These are phyloP conservation scores for Chaetomiaceae sp. DNA, from an alignment of 2,329 filamentous ascomycete genomes.

Conservation along the genomic window DNA sequence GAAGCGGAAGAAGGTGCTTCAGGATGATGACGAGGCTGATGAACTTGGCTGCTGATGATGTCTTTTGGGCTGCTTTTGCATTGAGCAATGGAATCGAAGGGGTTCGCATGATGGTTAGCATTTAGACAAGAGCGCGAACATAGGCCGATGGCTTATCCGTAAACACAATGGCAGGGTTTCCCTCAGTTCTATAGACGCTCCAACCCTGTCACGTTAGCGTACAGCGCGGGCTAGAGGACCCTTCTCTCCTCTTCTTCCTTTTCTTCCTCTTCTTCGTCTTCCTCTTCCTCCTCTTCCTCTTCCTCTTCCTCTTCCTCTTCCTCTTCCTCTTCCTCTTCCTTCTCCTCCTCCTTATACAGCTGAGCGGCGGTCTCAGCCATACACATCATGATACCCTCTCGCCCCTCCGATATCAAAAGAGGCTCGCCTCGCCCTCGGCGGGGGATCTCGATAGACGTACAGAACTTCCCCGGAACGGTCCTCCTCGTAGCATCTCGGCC, in stretches of 20 bases:
- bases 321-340: no score
- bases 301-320: no score
- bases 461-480: not conserved
- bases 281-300: no score
- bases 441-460: constrained; percentile 14
- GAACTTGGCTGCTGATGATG: constrained; percentile 16
- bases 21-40: constrained; percentile 21
- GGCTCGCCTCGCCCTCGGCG: constrained; percentile 1
- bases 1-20: constrained; percentile 19
- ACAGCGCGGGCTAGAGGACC: no score
- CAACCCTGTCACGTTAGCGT: no score
- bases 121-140: no score
- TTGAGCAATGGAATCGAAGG: not conserved
- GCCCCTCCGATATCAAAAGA: constrained; percentile 11
- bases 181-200: no score
- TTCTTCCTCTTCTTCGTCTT: no score
- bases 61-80: not conserved
- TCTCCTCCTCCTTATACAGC: no score
- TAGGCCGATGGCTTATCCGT: not conserved
- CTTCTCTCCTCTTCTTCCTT: no score
- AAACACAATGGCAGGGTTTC: not conserved
- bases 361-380: constrained; percentile 7
- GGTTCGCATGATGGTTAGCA: no score
- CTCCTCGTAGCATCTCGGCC: not conserved
- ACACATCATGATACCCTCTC: constrained; percentile 6